Percentiles rank a stretch among this genome's conserved stretches.
Conservation (phyloP, 441 rosid species). For the Syzygium syzygioides region DNA sequence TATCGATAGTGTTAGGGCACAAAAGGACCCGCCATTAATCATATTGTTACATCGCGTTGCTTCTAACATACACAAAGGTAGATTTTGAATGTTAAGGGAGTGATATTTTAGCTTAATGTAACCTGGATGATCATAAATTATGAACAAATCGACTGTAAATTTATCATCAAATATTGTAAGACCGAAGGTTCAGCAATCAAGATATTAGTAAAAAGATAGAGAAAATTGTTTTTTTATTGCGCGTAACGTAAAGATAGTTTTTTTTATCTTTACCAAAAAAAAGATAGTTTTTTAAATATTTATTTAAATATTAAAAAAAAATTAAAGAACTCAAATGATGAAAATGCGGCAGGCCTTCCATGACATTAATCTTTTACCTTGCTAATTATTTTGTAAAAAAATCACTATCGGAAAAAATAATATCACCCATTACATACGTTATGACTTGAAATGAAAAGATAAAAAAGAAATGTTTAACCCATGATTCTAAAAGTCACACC, state of each 20-base stretch:
- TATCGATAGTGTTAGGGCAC: not conserved
- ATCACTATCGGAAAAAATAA: not conserved
- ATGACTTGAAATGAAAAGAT: not conserved
- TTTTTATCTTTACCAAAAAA: too few relatives aligned
- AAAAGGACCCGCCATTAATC: not conserved
- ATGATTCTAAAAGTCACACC: not conserved
- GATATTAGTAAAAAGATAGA: too few relatives aligned
- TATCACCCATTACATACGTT: not conserved
- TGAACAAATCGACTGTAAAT: not conserved
- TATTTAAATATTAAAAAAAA: not conserved
- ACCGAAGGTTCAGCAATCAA: too few relatives aligned
- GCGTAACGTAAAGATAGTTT: not conserved
- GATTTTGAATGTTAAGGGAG: not conserved
- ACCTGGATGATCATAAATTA: not conserved
- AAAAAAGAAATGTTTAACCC: not conserved
- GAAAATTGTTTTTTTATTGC: too few relatives aligned
- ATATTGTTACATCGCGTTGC: not conserved
- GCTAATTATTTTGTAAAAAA: not conserved
- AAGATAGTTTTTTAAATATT: not conserved
- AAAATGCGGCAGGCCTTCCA: not conserved
- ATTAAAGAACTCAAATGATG: not conserved
- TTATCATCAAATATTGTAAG: too few relatives aligned
- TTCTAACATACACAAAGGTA: not conserved
- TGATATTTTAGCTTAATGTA: not conserved
- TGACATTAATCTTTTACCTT: not conserved